Evolutionary conservation across 1,284 basidiomycete species (phyloP), one percentile per base, ranked within the genome.

Genomic region (Thecaphora thlaspeos): DNA sequence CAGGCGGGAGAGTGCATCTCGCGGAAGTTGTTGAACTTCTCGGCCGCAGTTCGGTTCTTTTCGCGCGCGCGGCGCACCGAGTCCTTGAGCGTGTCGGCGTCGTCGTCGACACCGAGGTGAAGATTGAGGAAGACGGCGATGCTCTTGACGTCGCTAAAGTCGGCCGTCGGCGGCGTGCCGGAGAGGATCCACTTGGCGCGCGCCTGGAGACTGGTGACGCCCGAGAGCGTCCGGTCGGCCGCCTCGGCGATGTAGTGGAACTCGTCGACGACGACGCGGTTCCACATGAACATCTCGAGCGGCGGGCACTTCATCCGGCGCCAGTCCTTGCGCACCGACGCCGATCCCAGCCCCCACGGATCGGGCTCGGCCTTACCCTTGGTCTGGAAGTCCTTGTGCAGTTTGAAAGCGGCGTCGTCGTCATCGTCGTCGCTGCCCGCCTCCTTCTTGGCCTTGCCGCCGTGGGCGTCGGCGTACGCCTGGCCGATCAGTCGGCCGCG

Each of bases 1-100:
- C 92, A 96, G 61, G 91, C 88, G 19, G 88, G 79, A 41, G 87
- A 92, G 72, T 90, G 91, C 18, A 92, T 87, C 73, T 96, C 93
- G 24, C 91, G 86, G 86, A 93, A 96, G 1, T 92, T 93, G 78
- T 95, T 91, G 83, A 96, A 96, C 66, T 86, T 86, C 76, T 96
- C 92, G 43, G 88, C 91, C 52, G 86, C 88, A 4, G 92, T 94
- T 71, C 89, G 88, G 55, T 93, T 90, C 55, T 86, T 83, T 42
- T 84, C 84, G 8, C 90, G 84, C 70, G 87, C 88, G 81, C 90
- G 91, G 19, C 68, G 51, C 7, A 69, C 60, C 19, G 61, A 61
- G 39, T 56, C 52, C 34, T 84, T 82, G 1, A 87, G 86, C 38
- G 84, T 82, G 1, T 89, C 89, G 75, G 94, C 91, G 34, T 85